Conservation (phyloP, 495 filamentous ascomycete genomes). For the Aspergillus bridgeri region DNA sequence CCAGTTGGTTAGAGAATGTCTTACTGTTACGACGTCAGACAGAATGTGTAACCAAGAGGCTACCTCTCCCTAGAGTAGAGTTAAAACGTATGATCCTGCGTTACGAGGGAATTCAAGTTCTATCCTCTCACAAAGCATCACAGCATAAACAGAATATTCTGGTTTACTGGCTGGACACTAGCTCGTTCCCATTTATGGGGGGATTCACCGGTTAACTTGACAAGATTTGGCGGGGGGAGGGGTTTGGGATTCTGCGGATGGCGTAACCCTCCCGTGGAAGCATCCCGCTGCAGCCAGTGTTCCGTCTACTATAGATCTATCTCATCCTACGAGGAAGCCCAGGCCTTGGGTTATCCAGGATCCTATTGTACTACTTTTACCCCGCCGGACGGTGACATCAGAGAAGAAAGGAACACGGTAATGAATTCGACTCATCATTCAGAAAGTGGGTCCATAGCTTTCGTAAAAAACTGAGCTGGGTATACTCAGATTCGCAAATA, state of each 20-base stretch:
- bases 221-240: not conserved
- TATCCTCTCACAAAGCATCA: no score
- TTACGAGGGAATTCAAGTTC: no score
- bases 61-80: no score
- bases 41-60: no score
- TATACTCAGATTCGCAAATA: conserved; percentile 1
- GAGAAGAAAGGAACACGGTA: not conserved
- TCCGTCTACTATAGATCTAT: no score
- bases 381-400: not conserved
- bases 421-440: not conserved
- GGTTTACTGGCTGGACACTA: no score
- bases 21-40: no score
- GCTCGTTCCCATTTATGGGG: no score
- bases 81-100: no score
- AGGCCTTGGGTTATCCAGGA: not conserved
- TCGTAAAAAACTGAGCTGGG: not conserved
- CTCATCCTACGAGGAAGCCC: not conserved
- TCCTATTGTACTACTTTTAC: not conserved
- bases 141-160: no score
- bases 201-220: no score
- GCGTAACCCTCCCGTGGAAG: not conserved
- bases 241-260: not conserved
- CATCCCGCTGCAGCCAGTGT: not conserved
- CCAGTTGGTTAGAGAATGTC: no score
- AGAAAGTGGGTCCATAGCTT: not conserved